Percentiles rank a stretch among this genome's conserved stretches.
Conservation (phyloP, 768 basidiomycete species). For the Infundibulicybe gibba region DNA sequence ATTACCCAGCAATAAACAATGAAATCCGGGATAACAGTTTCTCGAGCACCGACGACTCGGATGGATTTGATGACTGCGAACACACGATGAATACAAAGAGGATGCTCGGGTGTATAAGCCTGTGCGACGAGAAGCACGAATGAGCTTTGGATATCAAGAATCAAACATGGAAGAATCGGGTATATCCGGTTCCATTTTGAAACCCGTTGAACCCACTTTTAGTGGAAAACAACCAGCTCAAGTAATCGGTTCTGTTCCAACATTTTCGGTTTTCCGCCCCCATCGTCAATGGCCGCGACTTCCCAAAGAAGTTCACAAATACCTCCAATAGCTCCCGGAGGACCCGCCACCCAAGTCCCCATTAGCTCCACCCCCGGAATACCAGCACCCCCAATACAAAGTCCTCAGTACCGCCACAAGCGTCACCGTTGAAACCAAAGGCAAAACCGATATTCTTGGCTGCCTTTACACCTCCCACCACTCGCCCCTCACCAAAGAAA, state of each 20-base stretch:
- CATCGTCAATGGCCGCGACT: too few species aligned
- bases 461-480: slow-evolving; percentile 61
- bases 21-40: slow-evolving; percentile 39
- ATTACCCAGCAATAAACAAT: too few species aligned
- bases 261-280: too few species aligned
- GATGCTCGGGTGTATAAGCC: slow-evolving; percentile 39
- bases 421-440: slow-evolving; percentile 36
- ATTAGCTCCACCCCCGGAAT: slow-evolving; percentile 12
- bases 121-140: slow-evolving; percentile 26
- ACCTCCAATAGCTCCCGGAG: not conserved
- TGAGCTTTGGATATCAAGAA: slow-evolving; percentile 40
- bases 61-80: slow-evolving; percentile 31
- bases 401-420: slow-evolving; percentile 14
- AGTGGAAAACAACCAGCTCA: slow-evolving; percentile 16
- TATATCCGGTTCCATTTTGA: slow-evolving; percentile 38
- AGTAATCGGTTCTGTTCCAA: too few species aligned
- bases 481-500: slow-evolving; percentile 54
- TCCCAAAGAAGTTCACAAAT: not conserved
- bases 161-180: slow-evolving; percentile 57
- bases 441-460: slow-evolving; percentile 50
- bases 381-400: slow-evolving; percentile 28
- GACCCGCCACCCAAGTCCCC: not conserved
- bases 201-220: slow-evolving; percentile 24
- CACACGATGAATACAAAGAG: slow-evolving; percentile 68
- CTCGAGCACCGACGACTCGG: slow-evolving; percentile 48